A percentile compares a stretch with the other conserved stretches of the same genome.
Evolutionary conservation across 164 flowering plant species (phyloP).

Genomic region (Tinospora cordifolia): DNA sequence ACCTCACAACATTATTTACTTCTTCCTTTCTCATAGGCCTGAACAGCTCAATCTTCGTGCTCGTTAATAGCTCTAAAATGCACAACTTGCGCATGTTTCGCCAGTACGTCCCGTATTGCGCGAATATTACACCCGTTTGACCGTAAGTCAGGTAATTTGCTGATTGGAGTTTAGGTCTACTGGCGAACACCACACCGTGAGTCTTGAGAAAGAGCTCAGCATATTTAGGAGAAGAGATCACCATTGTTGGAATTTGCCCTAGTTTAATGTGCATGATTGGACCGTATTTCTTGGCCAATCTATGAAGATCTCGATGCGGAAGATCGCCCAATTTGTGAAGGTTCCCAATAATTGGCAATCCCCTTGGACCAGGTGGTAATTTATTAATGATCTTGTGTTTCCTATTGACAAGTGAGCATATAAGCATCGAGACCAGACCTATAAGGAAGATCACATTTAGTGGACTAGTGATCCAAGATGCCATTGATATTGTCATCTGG

Average conservation of each 20-base stretch:
- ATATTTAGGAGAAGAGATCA: slow-evolving; percentile 18
- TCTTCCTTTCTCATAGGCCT: slow-evolving; percentile 8
- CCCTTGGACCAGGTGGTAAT: slow-evolving; percentile 25
- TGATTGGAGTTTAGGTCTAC: slow-evolving; percentile 13
- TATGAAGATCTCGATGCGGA: slow-evolving; percentile 16
- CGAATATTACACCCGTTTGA: slow-evolving; percentile 5
- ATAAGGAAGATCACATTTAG: too few relatives aligned
- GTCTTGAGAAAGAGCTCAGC: slow-evolving; percentile 20
- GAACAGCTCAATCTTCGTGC: slow-evolving; percentile 16
- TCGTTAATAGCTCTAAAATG: slow-evolving; percentile 19
- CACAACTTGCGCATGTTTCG: slow-evolving; percentile 17
- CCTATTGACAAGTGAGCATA: too few relatives aligned
- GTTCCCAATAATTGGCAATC: slow-evolving; percentile 25
- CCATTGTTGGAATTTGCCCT: slow-evolving; percentile 16
- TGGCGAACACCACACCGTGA: slow-evolving; percentile 20
- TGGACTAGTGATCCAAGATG: too few relatives aligned
- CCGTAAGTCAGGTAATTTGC: slow-evolving; percentile 14
- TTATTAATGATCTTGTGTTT: too few relatives aligned
- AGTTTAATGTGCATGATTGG: slow-evolving; percentile 9
- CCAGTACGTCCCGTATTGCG: slow-evolving; percentile 27
- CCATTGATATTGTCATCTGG: too few relatives aligned
- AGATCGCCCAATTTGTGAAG: slow-evolving; percentile 20
- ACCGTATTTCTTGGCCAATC: neutral
- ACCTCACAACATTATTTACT: neutral
- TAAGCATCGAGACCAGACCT: too few relatives aligned